phyloP scores from a whole-genome alignment of 2,329 filamentous ascomycete genomes.

The Hypomyces rosellus region DNA sequence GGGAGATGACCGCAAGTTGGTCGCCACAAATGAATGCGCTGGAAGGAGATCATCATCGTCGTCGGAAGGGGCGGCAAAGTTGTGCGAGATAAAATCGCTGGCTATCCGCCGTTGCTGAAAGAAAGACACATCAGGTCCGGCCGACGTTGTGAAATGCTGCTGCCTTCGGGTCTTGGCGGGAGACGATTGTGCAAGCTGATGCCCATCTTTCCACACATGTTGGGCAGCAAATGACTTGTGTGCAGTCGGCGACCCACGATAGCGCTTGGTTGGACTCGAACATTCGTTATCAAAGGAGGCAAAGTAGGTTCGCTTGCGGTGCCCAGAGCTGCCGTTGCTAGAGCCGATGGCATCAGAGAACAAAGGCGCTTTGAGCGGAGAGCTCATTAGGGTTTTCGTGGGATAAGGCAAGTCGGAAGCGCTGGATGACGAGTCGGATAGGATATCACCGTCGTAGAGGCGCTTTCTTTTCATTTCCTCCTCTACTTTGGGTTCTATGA shows the following conservation, averaged over 20 bases:
- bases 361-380: conserved; percentile 72
- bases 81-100: conserved; percentile 51
- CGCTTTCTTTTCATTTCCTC: conserved; percentile 71
- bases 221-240: conserved; percentile 51
- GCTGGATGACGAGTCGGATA: conserved; percentile 83
- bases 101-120: conserved; percentile 65
- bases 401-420: conserved; percentile 71
- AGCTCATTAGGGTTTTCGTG: conserved; percentile 67
- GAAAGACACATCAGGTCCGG: conserved; percentile 70
- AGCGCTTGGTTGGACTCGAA: conserved; percentile 61
- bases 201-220: conserved; percentile 67
- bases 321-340: conserved; percentile 60
- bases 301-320: conserved; percentile 58
- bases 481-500: conserved; percentile 77
- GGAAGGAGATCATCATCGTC: conserved; percentile 82
- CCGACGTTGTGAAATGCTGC: conserved; percentile 65
- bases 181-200: conserved; percentile 77
- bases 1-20: conserved; percentile 67
- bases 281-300: conserved; percentile 49
- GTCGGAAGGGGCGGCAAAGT: conserved; percentile 60
- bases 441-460: conserved; percentile 62
- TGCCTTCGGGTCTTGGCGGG: conserved; percentile 73
- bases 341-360: conserved; percentile 78
- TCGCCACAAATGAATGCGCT: conserved; percentile 63
- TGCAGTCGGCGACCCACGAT: conserved; percentile 55